phyloP scores from a whole-genome alignment of 495 filamentous ascomycete species.

The Penicillium roqueforti region DNA sequence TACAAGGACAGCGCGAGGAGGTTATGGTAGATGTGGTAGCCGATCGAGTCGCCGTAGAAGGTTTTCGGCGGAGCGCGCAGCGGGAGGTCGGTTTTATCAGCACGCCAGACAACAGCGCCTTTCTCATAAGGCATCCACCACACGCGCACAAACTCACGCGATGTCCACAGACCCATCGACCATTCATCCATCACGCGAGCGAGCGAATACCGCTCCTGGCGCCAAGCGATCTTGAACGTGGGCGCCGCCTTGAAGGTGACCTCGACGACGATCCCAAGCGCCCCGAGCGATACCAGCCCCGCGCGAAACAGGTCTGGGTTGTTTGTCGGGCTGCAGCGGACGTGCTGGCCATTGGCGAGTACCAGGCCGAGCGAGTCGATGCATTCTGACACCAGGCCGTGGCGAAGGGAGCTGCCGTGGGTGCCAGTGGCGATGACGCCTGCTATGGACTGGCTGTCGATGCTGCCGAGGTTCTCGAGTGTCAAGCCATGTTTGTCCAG shows the following conservation, averaged over 20 bases:
- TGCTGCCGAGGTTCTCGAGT: conserved; percentile 87
- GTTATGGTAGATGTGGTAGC: conserved; percentile 86
- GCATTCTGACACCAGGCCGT: conserved; percentile 78
- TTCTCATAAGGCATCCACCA: conserved; percentile 97
- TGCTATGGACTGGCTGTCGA: conserved; percentile 88
- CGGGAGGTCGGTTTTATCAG: conserved; percentile 64
- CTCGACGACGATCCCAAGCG: conserved; percentile 85
- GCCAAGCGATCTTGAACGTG: conserved; percentile 77
- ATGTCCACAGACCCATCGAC: conserved; percentile 73
- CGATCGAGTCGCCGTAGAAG: conserved; percentile 77
- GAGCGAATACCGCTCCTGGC: conserved; percentile 70
- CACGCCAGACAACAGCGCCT: conserved; percentile 81
- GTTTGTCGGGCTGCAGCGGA: conserved; percentile 65
- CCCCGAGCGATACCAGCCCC: conserved; percentile 80
- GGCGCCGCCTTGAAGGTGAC: conserved; percentile 76
- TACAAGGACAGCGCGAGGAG: conserved; percentile 74
- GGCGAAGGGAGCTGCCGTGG: conserved; percentile 78
- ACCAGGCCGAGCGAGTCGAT: conserved; percentile 72
- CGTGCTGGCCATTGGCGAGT: conserved; percentile 72
- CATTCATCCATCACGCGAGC: conserved; percentile 64
- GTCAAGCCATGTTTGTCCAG: conserved; percentile 71
- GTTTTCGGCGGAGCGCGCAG: conserved; percentile 45
- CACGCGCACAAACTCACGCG: conserved; percentile 81
- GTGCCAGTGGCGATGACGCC: conserved; percentile 91
- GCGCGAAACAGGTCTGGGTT: conserved; percentile 82